Evolutionary conservation across 73 alveolate genomes (phyloP).

Genomic region (Tetrahymena thermophila): DNA sequence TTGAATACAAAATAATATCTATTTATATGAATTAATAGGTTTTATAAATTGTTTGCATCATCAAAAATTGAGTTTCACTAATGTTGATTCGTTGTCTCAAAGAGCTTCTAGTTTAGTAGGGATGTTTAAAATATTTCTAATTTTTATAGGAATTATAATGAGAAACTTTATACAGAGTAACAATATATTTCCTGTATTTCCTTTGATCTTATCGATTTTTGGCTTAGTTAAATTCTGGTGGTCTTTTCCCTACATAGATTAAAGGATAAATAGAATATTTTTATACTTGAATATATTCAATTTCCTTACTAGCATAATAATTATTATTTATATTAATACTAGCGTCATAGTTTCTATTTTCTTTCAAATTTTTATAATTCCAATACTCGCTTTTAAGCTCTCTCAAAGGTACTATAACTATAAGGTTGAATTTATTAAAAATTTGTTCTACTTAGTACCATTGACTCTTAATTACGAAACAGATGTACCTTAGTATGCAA

Average conservation of each 20-base stretch:
- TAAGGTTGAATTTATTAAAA: not conserved
- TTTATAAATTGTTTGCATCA: not conserved
- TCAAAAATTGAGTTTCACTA: not conserved
- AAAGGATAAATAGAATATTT: not conserved
- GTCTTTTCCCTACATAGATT: not conserved
- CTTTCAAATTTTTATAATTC: not conserved
- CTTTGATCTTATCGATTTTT: not conserved
- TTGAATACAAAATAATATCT: not conserved
- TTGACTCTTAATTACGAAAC: not conserved
- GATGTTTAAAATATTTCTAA: not conserved
- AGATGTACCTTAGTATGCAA: not conserved
- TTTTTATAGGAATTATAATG: not conserved
- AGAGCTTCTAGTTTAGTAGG: not conserved
- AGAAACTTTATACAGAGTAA: not conserved
- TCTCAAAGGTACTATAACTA: not conserved
- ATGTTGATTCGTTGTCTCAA: not conserved
- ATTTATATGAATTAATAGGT: not conserved
- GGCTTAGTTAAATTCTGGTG: not conserved
- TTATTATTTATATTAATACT: not conserved
- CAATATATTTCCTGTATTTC: not conserved
- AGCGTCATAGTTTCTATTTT: not conserved
- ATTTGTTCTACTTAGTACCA: not conserved
- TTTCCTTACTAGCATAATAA: not conserved
- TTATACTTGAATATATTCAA: not conserved
- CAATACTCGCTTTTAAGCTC: not conserved